Conservation (phyloP, 805 yeast genomes). For the Jamesozyma lodderae region DNA sequence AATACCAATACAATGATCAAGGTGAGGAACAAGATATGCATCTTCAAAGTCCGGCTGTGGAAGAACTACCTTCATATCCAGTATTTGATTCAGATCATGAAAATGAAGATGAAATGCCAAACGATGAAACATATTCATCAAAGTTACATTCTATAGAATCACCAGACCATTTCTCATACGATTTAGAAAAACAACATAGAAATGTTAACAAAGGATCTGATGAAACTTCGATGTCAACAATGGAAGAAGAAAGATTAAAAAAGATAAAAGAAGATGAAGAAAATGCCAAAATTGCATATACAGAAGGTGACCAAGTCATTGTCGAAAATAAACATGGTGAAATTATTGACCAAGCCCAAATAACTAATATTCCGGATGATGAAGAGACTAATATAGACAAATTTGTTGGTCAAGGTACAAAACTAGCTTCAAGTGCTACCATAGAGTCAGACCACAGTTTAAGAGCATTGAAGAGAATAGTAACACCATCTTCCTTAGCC, state of each 20-base stretch:
- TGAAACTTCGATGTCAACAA: slow-evolving; percentile 5
- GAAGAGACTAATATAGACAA: slow-evolving; percentile 8
- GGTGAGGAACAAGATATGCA: background rate
- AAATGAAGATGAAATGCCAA: background rate
- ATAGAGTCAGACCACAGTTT: slow-evolving; percentile 27
- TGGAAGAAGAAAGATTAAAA: slow-evolving; percentile 14
- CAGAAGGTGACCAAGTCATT: slow-evolving; percentile 61
- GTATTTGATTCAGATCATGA: slow-evolving; percentile 2
- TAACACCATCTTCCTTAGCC: slow-evolving; percentile 17
- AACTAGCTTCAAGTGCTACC: slow-evolving; percentile 5
- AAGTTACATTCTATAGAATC: slow-evolving; percentile 1
- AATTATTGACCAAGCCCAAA: slow-evolving; percentile 47
- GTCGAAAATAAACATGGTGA: slow-evolving; percentile 85
- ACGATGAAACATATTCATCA: background rate
- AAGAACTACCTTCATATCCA: slow-evolving; percentile 5
- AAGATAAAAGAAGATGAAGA: slow-evolving; percentile 23
- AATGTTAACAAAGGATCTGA: slow-evolving; percentile 1
- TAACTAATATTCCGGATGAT: slow-evolving; percentile 24
- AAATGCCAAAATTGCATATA: slow-evolving; percentile 38
- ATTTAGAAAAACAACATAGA: slow-evolving; percentile 2
- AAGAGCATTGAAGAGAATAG: slow-evolving; percentile 19
- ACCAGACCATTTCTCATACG: slow-evolving; percentile 2
- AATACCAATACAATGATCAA: background rate
- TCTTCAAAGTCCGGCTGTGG: slow-evolving; percentile 3
- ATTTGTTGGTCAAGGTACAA: background rate